Percentiles rank a stretch among this genome's conserved stretches.
Conservation (phyloP, 805 yeast species). For the Yarrowia sp. region DNA sequence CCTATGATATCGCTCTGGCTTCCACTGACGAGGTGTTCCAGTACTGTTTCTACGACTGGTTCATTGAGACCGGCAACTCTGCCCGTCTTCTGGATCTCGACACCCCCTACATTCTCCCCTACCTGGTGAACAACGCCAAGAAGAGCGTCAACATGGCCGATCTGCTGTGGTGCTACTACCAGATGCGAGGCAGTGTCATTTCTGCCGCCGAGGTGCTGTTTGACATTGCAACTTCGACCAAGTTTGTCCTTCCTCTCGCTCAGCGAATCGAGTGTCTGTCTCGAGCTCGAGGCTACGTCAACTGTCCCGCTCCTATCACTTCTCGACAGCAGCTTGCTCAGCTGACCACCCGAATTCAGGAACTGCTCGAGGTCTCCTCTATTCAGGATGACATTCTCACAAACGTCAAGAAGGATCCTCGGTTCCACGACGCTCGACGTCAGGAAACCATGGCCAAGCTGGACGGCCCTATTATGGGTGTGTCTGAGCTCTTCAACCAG, state of each 20-base stretch:
- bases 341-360: slow-evolving; percentile 72
- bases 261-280: slow-evolving; percentile 88
- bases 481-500: slow-evolving; percentile 82
- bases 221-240: slow-evolving; percentile 71
- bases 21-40: slow-evolving; percentile 87
- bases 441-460: slow-evolving; percentile 62
- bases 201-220: slow-evolving; percentile 86
- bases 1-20: slow-evolving; percentile 76
- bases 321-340: slow-evolving; percentile 78
- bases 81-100: slow-evolving; percentile 79
- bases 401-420: slow-evolving; percentile 52
- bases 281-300: slow-evolving; percentile 91
- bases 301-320: slow-evolving; percentile 78
- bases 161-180: slow-evolving; percentile 86
- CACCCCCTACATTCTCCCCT: slow-evolving; percentile 80
- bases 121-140: slow-evolving; percentile 59
- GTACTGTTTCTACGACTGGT: slow-evolving; percentile 91
- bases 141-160: slow-evolving; percentile 77
- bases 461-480: slow-evolving; percentile 68
- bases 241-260: slow-evolving; percentile 66
- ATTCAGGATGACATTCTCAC: slow-evolving; percentile 72
- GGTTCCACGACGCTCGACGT: slow-evolving; percentile 54
- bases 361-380: slow-evolving; percentile 83
- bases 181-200: slow-evolving; percentile 76
- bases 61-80: slow-evolving; percentile 75